Conservation (phyloP, 2,329 filamentous ascomycete species). For the Pseudogymnoascus pannorum region DNA sequence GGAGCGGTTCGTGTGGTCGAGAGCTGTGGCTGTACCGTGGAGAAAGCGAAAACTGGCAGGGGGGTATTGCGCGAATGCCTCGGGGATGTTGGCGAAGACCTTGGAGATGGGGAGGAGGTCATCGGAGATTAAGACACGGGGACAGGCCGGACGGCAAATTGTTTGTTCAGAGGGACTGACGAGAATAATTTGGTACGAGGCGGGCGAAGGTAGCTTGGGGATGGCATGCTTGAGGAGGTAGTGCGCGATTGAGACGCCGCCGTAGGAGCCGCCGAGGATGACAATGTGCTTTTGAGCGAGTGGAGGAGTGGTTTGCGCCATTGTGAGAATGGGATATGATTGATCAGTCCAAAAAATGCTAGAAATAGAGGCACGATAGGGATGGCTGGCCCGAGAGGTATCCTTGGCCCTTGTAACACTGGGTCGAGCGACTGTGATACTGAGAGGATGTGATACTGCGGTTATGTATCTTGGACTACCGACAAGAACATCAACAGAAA, state of each 20-base stretch:
- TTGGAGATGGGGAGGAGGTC: slow-evolving; percentile 37
- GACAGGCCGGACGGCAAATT: slow-evolving; percentile 38
- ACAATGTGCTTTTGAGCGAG: slow-evolving; percentile 32
- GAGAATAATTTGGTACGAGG: slow-evolving; percentile 35
- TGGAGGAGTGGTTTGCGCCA: not conserved
- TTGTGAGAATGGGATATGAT: not conserved
- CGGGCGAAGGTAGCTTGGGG: slow-evolving; percentile 32
- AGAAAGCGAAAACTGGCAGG: slow-evolving; percentile 34
- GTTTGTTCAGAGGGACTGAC: slow-evolving; percentile 36
- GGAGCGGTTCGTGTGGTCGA: slow-evolving; percentile 30
- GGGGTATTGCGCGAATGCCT: slow-evolving; percentile 35
- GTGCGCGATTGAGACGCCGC: slow-evolving; percentile 44
- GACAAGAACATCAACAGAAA: not conserved
- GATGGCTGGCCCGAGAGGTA: not conserved
- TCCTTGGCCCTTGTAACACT: not conserved
- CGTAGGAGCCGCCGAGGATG: slow-evolving; percentile 47
- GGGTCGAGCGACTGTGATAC: not conserved
- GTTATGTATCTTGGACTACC: not conserved
- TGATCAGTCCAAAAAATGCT: too few relatives aligned
- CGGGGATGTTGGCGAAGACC: slow-evolving; percentile 36
- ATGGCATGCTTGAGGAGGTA: slow-evolving; percentile 46
- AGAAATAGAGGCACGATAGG: not conserved
- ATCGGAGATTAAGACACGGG: slow-evolving; percentile 41
- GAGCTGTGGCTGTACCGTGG: slow-evolving; percentile 32
- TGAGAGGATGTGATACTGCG: not conserved